Percentiles rank a stretch among this genome's conserved stretches.
Evolutionary conservation across 2,329 filamentous ascomycete species (phyloP).

Genomic region (Dryadomyces quercivorus): DNA sequence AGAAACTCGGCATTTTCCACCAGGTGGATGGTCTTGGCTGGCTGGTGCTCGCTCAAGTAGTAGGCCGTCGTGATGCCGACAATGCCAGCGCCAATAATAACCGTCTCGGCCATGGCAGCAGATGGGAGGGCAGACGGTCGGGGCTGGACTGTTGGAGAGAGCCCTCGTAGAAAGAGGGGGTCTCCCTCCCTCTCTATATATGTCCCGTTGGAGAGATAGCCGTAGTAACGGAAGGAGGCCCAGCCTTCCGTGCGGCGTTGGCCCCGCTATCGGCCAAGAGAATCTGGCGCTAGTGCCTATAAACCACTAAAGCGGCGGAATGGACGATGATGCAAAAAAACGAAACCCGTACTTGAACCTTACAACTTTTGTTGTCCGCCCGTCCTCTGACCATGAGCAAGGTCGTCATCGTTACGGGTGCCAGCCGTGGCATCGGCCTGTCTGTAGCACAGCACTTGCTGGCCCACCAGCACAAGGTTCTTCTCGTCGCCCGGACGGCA

Average conservation of each 20-base stretch:
- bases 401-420: slow-evolving; percentile 57
- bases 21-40: slow-evolving; percentile 30
- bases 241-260: too few relatives aligned
- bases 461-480: slow-evolving; percentile 41
- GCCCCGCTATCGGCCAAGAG: too few relatives aligned
- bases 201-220: too few relatives aligned
- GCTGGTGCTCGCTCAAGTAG: slow-evolving; percentile 46
- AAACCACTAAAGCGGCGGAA: not conserved
- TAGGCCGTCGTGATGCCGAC: slow-evolving; percentile 62
- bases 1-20: slow-evolving; percentile 47
- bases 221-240: too few relatives aligned
- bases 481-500: slow-evolving; percentile 43
- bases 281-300: not conserved
- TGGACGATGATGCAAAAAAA: too few relatives aligned
- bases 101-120: slow-evolving; percentile 33
- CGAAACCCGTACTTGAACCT: too few relatives aligned
- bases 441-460: slow-evolving; percentile 41
- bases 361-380: not conserved
- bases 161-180: too few relatives aligned
- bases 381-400: slow-evolving; percentile 20
- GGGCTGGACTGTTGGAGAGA: too few relatives aligned
- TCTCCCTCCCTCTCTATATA: too few relatives aligned
- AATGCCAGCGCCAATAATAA: slow-evolving; percentile 59
- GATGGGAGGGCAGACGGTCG: too few relatives aligned
- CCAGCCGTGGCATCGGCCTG: slow-evolving; percentile 50